Percentiles rank a stretch among this genome's conserved stretches.
phyloP scores from a whole-genome alignment of 2,329 filamentous ascomycete species.

The Colletotrichum sansevieriae region DNA sequence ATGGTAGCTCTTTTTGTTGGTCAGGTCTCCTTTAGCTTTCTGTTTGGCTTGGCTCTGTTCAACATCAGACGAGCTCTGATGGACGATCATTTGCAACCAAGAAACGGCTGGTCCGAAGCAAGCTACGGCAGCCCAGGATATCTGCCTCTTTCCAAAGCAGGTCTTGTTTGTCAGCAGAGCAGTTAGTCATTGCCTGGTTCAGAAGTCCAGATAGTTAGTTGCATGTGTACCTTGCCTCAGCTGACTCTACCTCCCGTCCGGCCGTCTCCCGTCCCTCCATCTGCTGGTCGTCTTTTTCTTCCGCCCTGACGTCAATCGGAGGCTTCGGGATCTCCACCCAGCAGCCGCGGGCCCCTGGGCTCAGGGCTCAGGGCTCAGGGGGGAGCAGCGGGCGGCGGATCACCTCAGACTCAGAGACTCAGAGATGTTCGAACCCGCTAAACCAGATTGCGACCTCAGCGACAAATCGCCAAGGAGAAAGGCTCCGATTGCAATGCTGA shows the following conservation, averaged over 20 bases:
- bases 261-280: slow-evolving; percentile 34
- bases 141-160: slow-evolving; percentile 24
- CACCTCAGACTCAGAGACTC: background rate
- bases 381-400: slow-evolving; percentile 6
- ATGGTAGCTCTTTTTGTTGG: too few relatives aligned
- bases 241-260: background rate
- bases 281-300: background rate
- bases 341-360: background rate
- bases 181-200: too few relatives aligned
- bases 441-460: slow-evolving; percentile 9
- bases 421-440: slow-evolving; percentile 4
- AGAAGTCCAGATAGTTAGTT: background rate
- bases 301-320: slow-evolving; percentile 40
- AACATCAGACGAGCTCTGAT: too few relatives aligned
- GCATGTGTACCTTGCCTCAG: background rate
- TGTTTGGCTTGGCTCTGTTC: slow-evolving; percentile 14
- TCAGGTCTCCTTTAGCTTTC: background rate
- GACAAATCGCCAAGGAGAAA: slow-evolving; percentile 28
- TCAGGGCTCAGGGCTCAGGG: background rate
- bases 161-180: slow-evolving; percentile 11
- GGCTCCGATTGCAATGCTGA: slow-evolving; percentile 24
- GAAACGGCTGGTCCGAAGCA: background rate
- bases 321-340: slow-evolving; percentile 37
- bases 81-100: too few relatives aligned
- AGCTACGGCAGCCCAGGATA: background rate